Evolutionary conservation across 2,329 filamentous ascomycete genomes (phyloP), one percentile per base, ranked within the genome.

Genomic region (Sporothrix luriei): DNA sequence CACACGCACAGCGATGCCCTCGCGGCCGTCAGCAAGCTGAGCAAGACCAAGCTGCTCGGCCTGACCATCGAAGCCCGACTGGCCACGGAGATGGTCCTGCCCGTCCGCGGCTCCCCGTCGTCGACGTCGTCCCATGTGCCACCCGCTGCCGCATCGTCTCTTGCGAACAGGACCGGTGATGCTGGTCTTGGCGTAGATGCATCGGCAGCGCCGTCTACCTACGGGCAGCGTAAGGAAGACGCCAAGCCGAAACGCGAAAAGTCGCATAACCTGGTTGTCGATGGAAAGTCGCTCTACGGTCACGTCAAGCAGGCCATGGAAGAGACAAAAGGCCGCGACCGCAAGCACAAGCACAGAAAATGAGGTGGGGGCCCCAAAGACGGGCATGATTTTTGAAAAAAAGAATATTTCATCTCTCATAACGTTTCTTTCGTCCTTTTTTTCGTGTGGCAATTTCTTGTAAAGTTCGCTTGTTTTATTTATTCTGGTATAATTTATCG

Each of bases 221-320:
- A 52, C 11, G 51, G 19, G 2, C 14, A 16, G 7, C n/a, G n/a
- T n/a, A 29, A 19, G 14, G 11, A 40, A 10, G 43, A 38, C 19
- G 4, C 52, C 26, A 13, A 24, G 14, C 6, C 43, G 9, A 43
- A 66, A 38, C n/a, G 29, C 24, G 38, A 38, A 10, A 59, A 48
- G 26, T 64, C 57, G 21, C 66, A 68, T 57, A 70, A 68, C n/a
- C 64, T 73, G 13, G 69, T 73, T 9, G 72, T 71, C 11, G 71
- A 73, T 14, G 71, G 72, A 52, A 69, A 62, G 26, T 61, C 57
- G 3, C 13, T n/a, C 9, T 64, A 67, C 33, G 54, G 70, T 3
- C 64, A 62, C 40, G 43, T 49, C 40, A 62, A 40, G 40, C 24
- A 46, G 7, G 33, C 26, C 7, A 21, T 21, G 11, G 24, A 49